Conservation (phyloP, 352 stramenopile species). For the Pythium rhizo-oryzae region DNA sequence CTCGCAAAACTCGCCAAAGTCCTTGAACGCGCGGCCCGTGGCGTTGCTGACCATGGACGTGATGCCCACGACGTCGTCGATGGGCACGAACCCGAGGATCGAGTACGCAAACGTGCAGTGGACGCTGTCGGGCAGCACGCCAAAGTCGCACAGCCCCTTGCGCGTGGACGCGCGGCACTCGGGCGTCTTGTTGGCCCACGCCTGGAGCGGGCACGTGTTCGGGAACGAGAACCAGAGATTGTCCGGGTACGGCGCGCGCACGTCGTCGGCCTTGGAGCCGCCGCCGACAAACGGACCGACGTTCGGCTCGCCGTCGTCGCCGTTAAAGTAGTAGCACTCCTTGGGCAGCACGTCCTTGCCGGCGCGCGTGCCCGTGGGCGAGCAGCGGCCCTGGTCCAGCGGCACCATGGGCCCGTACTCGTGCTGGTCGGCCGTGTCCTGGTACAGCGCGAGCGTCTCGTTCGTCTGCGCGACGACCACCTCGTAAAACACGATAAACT, state of each 20-base stretch:
- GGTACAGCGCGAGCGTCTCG: conserved; percentile 66
- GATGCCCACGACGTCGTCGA: conserved; percentile 47
- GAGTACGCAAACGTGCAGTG: conserved; percentile 39
- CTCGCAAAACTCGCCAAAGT: conserved; percentile 39
- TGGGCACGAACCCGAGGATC: conserved; percentile 37
- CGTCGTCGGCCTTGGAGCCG: conserved; percentile 48
- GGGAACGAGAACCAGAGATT: conserved; percentile 83
- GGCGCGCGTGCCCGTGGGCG: conserved; percentile 35
- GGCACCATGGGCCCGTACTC: conserved; percentile 72
- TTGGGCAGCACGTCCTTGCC: conserved; percentile 43
- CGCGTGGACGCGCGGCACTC: conserved; percentile 24
- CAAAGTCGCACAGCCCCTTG: conserved; percentile 30
- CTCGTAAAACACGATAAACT: conserved; percentile 85
- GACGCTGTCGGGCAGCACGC: conserved; percentile 35
- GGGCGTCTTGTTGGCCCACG: conserved; percentile 40
- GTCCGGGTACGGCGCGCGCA: conserved; percentile 66
- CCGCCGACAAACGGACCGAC: conserved; percentile 71
- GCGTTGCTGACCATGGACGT: conserved; percentile 30
- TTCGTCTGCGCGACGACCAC: conserved; percentile 74
- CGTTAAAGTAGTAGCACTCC: conserved; percentile 75
- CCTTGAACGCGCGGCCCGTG: conserved; percentile 20
- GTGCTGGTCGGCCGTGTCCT: conserved; percentile 41
- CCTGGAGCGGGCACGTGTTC: conserved; percentile 61
- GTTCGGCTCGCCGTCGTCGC: conserved; percentile 58
- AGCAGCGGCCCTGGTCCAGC: conserved; percentile 72